Evolutionary conservation across 2,329 filamentous ascomycete genomes (phyloP), one percentile per base, ranked within the genome.

Genomic region (Myriosclerotinia duriaeana): DNA sequence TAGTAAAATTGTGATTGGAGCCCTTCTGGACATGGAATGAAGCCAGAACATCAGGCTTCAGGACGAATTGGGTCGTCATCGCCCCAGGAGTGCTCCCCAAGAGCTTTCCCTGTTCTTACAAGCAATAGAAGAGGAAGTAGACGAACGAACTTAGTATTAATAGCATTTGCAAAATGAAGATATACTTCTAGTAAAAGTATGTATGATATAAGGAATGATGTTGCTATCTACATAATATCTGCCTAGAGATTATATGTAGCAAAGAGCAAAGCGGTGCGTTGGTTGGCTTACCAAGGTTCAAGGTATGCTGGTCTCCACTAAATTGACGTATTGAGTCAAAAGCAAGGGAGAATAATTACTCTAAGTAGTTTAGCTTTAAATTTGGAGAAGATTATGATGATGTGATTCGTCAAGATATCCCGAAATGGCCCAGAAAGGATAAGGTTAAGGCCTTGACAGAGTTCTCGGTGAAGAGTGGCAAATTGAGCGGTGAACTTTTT

Each of bases 191-290:
- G 20, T 22, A 0, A 26, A 48, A 50, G 20, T 30, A 15, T 44
- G 12, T 20, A 34, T 8, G n/a, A 56, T 56, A 5, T 8, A 48
- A 48, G 44, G 4, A 48, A 9, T 44, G 54, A 58, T 36, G 56
- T 46, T 36, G 40, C 9, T 48, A 34, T 34, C 36, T 22, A n/a
- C n/a, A n/a, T n/a, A 14, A 40, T 17, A 12, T 56, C 22, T 42
- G 20, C 22, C 20, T 55, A 22, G 36, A 15, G 26, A 55, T 55
- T 20, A 22, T 38, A 53, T 56, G 53, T 14, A 55, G n/a, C 30
- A 56, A 56, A 56, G 40, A 55, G n/a, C 30, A 56, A 56, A 56
- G 40, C 15, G 26, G 12, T 59, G 20, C 17, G 42, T 59, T 46
- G 55, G 55, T 20, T 30, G 38, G 54, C 54, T 56, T 44, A 56